phyloP scores from a whole-genome alignment of 2,329 filamentous ascomycete genomes.

The Arthrobotrys iridis region DNA sequence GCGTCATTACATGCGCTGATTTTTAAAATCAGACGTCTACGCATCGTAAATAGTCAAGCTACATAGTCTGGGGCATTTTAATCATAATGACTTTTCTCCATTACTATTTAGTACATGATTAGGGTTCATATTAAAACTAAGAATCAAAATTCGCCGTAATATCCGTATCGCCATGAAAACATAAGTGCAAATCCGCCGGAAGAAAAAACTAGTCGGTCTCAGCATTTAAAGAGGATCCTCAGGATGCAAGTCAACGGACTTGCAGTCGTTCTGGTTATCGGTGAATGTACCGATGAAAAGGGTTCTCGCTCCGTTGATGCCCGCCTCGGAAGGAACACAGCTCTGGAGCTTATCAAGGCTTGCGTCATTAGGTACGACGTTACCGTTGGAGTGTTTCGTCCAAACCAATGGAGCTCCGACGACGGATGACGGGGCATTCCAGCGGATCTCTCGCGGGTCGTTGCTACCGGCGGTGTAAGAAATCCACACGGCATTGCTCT shows the following conservation, averaged over 20 bases:
- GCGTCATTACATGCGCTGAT: background rate
- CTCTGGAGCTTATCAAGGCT: conserved; percentile 8
- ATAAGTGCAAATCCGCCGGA: background rate
- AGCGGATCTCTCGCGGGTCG: background rate
- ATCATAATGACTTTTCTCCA: background rate
- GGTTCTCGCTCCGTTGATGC: background rate
- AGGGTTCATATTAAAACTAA: background rate
- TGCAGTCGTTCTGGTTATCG: conserved; percentile 12
- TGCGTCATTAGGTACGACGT: conserved; percentile 2
- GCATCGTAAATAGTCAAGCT: too few relatives aligned
- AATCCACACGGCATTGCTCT: background rate
- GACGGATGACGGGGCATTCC: background rate
- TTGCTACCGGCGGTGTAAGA: background rate
- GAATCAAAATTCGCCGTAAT: background rate
- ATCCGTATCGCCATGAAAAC: background rate
- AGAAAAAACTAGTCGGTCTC: background rate
- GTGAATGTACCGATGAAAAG: conserved; percentile 2
- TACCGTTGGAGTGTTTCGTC: conserved; percentile 6
- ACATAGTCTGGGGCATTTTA: too few relatives aligned
- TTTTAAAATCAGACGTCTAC: too few relatives aligned
- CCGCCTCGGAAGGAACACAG: background rate
- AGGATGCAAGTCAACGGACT: conserved; percentile 14
- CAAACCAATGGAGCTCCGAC: background rate
- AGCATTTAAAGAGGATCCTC: background rate
- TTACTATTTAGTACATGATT: background rate